Conservation (phyloP, 305 asterid species). For the Fraxinus greggii region DNA sequence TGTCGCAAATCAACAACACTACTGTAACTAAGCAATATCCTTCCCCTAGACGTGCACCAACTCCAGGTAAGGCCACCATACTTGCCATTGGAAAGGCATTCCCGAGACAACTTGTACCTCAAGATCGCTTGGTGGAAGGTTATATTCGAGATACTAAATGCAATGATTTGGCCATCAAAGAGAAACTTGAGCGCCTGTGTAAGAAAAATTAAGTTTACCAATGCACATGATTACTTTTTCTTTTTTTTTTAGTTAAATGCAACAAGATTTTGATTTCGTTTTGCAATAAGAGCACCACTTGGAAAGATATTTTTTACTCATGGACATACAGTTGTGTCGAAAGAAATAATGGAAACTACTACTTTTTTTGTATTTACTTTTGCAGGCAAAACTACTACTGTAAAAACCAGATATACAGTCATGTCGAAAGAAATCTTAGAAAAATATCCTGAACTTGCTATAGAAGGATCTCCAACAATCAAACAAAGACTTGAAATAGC, state of each 20-base stretch:
- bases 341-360: too few relatives aligned
- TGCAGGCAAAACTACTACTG: slow-evolving; percentile 87
- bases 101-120: slow-evolving; percentile 78
- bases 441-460: slow-evolving; percentile 76
- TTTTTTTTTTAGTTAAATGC: background rate
- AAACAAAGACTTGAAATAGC: slow-evolving; percentile 76
- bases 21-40: slow-evolving; percentile 17
- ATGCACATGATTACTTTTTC: background rate
- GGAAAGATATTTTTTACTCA: background rate
- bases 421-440: slow-evolving; percentile 76
- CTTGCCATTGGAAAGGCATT: slow-evolving; percentile 89
- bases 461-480: slow-evolving; percentile 83
- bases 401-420: slow-evolving; percentile 82
- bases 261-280: background rate
- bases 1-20: slow-evolving; percentile 35
- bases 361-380: background rate
- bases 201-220: slow-evolving; percentile 14
- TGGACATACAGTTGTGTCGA: too few relatives aligned
- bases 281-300: background rate
- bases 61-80: slow-evolving; percentile 74
- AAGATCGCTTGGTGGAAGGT: slow-evolving; percentile 80
- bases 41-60: slow-evolving; percentile 28
- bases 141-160: slow-evolving; percentile 77
- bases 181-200: slow-evolving; percentile 79
- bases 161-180: slow-evolving; percentile 59